Evolutionary conservation across 768 basidiomycete genomes (phyloP).

Genomic region (Phylloporus sp.): DNA sequence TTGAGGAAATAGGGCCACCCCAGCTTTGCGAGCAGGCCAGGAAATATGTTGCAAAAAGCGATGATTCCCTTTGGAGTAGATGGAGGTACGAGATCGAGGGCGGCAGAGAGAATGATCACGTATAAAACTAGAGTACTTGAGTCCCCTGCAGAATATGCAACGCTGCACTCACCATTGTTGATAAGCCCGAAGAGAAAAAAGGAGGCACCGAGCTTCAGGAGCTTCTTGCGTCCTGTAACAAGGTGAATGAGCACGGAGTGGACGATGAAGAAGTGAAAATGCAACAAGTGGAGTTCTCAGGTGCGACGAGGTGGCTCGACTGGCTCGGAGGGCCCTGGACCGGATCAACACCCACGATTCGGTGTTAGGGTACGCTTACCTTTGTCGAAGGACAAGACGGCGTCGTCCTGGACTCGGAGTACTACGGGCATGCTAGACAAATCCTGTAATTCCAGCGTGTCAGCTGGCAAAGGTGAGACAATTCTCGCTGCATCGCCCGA

Average conservation of each 20-base stretch:
- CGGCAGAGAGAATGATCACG: slow-evolving; percentile 94
- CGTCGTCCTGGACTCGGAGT: slow-evolving; percentile 8
- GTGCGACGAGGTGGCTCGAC: slow-evolving; percentile 5
- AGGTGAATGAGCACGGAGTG: slow-evolving; percentile 14
- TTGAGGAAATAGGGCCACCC: slow-evolving; percentile 90
- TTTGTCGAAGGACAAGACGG: slow-evolving; percentile 14
- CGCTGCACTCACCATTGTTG: slow-evolving; percentile 74
- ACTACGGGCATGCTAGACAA: slow-evolving; percentile 13
- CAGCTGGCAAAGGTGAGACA: slow-evolving; percentile 1
- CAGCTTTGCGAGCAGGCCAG: slow-evolving; percentile 80
- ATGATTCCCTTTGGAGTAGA: slow-evolving; percentile 93
- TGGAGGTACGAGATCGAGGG: slow-evolving; percentile 88
- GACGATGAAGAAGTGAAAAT: slow-evolving; percentile 3
- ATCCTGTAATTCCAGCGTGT: slow-evolving; percentile 19
- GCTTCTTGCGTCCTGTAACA: slow-evolving; percentile 22
- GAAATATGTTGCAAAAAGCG: slow-evolving; percentile 91
- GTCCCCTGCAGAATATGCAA: no score
- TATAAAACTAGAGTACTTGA: slow-evolving; percentile 61
- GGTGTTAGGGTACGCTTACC: slow-evolving; percentile 14
- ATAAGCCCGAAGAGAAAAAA: slow-evolving; percentile 92
- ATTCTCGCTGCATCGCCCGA: no score
- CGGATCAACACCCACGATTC: slow-evolving; percentile 25
- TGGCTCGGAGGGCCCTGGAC: slow-evolving; percentile 17
- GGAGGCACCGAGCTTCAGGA: slow-evolving; percentile 45
- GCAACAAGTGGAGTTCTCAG: slow-evolving; percentile 20